Evolutionary conservation across 257 asterid species (phyloP), one percentile per base, ranked within the genome.

Genomic region (Nicotiana sylvestris): DNA sequence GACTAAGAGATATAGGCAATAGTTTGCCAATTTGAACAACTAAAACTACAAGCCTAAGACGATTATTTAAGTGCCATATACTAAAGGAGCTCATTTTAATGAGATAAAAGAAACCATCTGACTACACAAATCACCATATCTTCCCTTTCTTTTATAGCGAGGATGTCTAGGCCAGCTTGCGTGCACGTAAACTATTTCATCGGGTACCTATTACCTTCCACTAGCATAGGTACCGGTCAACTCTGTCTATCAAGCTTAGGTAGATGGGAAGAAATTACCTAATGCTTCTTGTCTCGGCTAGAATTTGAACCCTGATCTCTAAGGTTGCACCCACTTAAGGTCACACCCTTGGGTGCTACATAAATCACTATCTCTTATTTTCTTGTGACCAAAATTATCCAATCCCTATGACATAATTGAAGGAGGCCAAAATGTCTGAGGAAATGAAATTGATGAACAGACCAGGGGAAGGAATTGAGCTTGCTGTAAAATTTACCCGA

Each of bases 11-110:
- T n/a, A 70, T 43, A 43, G 32, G 58, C n/a, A 70, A 70, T 70
- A 43, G 12, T 43, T 70, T 21, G 30, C 37, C 78, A 70, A 70
- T 70, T 70, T 43, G 78, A 43, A 70, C 78, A 70, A 21, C 78
- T 70, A 2, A 21, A 70, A 21, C 6, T 43, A 6, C 60, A 46
- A 12, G 78, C 0, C 7, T 46, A 21, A 46, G 78, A 46, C 37
- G 17, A 70, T n/a, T 21, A 43, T 39, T 37, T 39, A 69, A 39
- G 58, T 70, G 10, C n/a, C 35, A 70, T 43, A 5, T 21, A 70
- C n/a, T 39, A 43, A 21, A 70, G 58, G 46, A 70, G 25, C n/a
- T 39, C 33, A n/a, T 21, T 70, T 11, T 70, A 21, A 70, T 39
- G 35, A 43, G 21, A 1, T 21, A 70, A 15, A 70, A 43, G 60